Base-by-base conservation (phyloP, 75 land plant species). In the Isoetes taiwanensis region DNA sequence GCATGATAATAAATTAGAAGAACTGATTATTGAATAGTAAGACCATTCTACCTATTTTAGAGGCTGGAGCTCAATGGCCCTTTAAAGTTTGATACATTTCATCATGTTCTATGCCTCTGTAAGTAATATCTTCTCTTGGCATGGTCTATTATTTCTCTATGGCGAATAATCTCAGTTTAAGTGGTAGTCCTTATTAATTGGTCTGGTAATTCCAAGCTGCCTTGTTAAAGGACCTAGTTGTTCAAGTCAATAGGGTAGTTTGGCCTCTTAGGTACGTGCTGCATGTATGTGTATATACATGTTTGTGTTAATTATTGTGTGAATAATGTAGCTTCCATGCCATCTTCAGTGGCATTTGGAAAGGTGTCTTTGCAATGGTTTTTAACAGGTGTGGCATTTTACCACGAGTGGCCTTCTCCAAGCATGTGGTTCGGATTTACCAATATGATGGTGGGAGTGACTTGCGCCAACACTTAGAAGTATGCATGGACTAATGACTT, bases 321-420 rank as follows among this genome's bases (percentile, higher is more conserved):
- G 14, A 14, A 37, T n/a, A n/a, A n/a, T n/a, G n/a, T n/a, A n/a
- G n/a, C n/a, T n/a, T n/a, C n/a, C n/a, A n/a, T n/a, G n/a, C 9
- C 14, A 14, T 37, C 9, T 14, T 9, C 14, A 14, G 9, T 9
- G 9, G 39, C 8, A 46, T 46, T 46, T 5, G 5, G 8, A 46
- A 19, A 46, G 16, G 50, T 23, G 4, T 46, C 8, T 6, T 6
- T 23, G 6, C 4, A 46, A 5, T 46, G 25, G 16, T 46, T 46
- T 46, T 46, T 5, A n/a, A n/a, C n/a, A n/a, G n/a, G n/a, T n/a
- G n/a, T n/a, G n/a, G n/a, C n/a, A n/a, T n/a, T n/a, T n/a, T n/a
- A n/a, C 21, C 50, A 46, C 21, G 50, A n/a, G 50, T 46, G 50
- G 50, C 50, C 25, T 46, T 46, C 50, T 19, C 16, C 25, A 46